Evolutionary conservation across 306 rosid genomes (phyloP).

Genomic region (Lupinus albus): DNA sequence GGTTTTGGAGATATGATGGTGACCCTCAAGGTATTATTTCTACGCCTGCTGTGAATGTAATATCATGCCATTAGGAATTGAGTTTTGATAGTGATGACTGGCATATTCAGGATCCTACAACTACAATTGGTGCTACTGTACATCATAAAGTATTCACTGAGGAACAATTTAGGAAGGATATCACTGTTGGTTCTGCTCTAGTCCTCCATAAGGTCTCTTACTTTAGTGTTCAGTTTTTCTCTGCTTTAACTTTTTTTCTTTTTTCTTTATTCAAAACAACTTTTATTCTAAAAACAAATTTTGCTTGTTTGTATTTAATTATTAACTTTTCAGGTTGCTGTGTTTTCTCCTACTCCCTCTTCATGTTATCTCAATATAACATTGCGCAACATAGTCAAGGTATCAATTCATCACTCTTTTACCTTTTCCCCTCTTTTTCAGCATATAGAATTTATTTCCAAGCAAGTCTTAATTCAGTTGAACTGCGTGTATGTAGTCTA

Average conservation of each 20-base stretch:
- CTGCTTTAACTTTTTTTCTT: not conserved
- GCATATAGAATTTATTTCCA: not conserved
- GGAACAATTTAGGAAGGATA: constrained; percentile 52
- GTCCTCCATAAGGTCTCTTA: constrained; percentile 64
- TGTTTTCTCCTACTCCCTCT: constrained; percentile 66
- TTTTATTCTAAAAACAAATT: not conserved
- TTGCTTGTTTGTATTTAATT: constrained; percentile 13
- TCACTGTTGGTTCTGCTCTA: constrained; percentile 70
- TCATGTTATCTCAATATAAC: constrained; percentile 70
- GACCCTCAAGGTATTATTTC: constrained; percentile 60
- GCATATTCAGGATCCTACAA: constrained; percentile 71
- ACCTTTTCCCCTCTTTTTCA: not conserved
- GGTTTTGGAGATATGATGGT: constrained; percentile 76
- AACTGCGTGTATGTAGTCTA: not conserved
- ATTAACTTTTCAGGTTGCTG: constrained; percentile 60
- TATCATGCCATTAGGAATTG: not conserved
- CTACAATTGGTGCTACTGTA: constrained; percentile 59
- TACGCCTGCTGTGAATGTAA: not conserved
- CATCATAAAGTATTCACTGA: constrained; percentile 63
- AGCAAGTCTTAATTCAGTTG: not conserved
- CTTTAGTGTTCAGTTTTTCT: not conserved
- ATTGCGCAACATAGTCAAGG: constrained; percentile 65
- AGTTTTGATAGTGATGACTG: not conserved
- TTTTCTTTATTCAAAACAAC: not conserved
- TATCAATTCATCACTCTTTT: constrained; percentile 40